Percentiles rank a stretch among this genome's conserved stretches.
These are phyloP conservation scores for Calonectria pseudoturangicola DNA, from an alignment of 2,329 filamentous ascomycete genomes.

Conservation along the genomic window DNA sequence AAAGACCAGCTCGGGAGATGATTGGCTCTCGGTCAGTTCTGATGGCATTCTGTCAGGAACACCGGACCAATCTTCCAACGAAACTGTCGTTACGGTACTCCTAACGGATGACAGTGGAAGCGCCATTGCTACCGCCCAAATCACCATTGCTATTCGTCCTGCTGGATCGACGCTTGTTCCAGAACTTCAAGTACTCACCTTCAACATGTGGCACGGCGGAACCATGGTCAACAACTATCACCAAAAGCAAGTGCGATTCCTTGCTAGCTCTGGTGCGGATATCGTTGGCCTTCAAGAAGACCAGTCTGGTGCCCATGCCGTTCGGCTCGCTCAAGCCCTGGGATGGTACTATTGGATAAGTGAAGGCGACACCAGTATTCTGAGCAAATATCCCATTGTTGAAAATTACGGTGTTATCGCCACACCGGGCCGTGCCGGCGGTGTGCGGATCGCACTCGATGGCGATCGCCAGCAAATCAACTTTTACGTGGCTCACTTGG, in stretches of 20 bases:
- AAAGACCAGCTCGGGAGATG: not conserved
- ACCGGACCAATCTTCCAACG: not conserved
- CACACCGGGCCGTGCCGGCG: not conserved
- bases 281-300: conserved; percentile 14
- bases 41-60: conserved; percentile 2
- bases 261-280: not conserved
- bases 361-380: not conserved
- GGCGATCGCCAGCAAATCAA: conserved; percentile 20
- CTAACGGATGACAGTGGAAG: not conserved
- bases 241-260: conserved; percentile 3
- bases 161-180: not conserved
- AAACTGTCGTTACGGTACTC: not conserved
- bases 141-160: conserved; percentile 6
- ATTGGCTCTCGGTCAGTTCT: not conserved
- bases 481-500: conserved; percentile 7
- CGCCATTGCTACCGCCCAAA: not conserved
- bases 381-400: conserved; percentile 12
- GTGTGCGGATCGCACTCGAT: conserved; percentile 13
- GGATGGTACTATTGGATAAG: conserved; percentile 20
- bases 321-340: not conserved
- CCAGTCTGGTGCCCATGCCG: not conserved
- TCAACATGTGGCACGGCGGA: conserved; percentile 15
- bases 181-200: not conserved
- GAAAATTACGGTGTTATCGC: not conserved
- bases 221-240: not conserved